Conservation (phyloP, 257 asterid genomes). For the Linderniella brevidens region DNA sequence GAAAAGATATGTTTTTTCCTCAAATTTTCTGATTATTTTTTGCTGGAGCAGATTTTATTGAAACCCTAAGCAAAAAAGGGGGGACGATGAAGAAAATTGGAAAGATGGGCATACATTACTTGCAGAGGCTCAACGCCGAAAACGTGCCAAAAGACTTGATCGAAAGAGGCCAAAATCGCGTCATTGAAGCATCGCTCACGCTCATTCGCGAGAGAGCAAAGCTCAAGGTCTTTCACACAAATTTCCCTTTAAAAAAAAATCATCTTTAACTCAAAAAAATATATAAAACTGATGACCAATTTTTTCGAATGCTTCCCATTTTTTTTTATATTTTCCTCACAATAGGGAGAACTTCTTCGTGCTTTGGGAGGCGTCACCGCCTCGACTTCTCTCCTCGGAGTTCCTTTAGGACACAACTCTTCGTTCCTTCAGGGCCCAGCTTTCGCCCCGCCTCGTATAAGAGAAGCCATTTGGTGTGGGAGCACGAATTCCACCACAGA, state of each 20-base stretch:
- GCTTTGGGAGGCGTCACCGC: constrained; percentile 84
- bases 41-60: too few species aligned
- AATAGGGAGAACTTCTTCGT: constrained; percentile 79
- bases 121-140: constrained; percentile 64
- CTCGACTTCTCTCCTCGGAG: constrained; percentile 86
- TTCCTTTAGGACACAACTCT: constrained; percentile 95
- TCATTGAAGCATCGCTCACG: constrained; percentile 88
- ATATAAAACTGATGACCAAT: background rate
- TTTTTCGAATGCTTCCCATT: background rate
- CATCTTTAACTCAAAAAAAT: constrained; percentile 4
- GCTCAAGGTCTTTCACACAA: constrained; percentile 50
- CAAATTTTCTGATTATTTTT: too few species aligned
- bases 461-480: constrained; percentile 99
- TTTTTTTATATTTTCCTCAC: background rate
- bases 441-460: constrained; percentile 97
- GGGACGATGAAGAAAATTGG: constrained; percentile 37
- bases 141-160: constrained; percentile 71
- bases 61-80: too few species aligned
- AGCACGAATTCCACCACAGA: constrained; percentile 96
- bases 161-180: constrained; percentile 93
- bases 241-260: background rate
- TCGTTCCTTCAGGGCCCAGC: constrained; percentile 99
- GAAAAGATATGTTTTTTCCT: too few species aligned
- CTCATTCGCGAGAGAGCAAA: constrained; percentile 96
- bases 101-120: constrained; percentile 63